phyloP scores from a whole-genome alignment of 192 early-diverging fungal species.

The Pilobolus umbonatus region DNA sequence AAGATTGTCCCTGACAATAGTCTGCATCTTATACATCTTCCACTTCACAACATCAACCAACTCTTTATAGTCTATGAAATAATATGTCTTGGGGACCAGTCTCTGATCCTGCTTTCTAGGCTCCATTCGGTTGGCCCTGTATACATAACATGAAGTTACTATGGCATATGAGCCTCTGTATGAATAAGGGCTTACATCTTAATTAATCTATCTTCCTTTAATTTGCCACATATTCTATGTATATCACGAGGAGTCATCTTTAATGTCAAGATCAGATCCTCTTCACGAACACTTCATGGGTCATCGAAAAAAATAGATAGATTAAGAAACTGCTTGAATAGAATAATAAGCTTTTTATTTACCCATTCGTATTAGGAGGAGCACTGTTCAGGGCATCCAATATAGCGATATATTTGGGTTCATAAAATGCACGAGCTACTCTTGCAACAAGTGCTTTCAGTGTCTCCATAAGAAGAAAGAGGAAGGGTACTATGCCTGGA shows the following conservation, averaged over 20 bases:
- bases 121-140: constrained; percentile 48
- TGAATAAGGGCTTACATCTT: constrained; percentile 44
- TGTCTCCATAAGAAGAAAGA: constrained; percentile 29
- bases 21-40: constrained; percentile 83
- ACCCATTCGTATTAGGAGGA: constrained; percentile 25
- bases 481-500: background rate
- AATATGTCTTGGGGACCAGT: constrained; percentile 61
- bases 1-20: constrained; percentile 50
- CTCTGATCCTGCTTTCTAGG: constrained; percentile 54
- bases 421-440: constrained; percentile 85
- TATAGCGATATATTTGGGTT: constrained; percentile 70
- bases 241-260: constrained; percentile 66
- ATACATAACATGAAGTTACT: background rate
- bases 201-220: constrained; percentile 74
- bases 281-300: constrained; percentile 70
- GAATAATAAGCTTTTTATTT: constrained; percentile 1
- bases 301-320: background rate
- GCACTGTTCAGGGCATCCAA: constrained; percentile 74
- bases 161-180: background rate
- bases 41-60: constrained; percentile 92
- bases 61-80: constrained; percentile 90
- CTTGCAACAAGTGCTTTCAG: constrained; percentile 61
- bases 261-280: constrained; percentile 65
- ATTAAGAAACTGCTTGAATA: background rate
- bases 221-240: constrained; percentile 72